Evolutionary conservation across 306 rosid genomes (phyloP), one percentile per base, ranked within the genome.

Genomic region (Medicago ruthenica): DNA sequence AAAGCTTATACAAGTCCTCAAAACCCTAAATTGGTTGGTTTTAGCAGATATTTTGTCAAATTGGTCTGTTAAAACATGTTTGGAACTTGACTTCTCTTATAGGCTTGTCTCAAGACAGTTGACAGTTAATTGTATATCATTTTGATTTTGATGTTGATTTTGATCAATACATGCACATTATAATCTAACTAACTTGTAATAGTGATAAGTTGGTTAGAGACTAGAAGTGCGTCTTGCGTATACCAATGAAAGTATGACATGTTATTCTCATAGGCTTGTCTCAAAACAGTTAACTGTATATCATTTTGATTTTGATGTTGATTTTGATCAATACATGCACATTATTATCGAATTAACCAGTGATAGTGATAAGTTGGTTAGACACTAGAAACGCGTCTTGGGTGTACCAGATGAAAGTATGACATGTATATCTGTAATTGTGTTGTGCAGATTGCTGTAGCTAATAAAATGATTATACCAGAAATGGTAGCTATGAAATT

Each of bases 401-500:
- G 2, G 31, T 27, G 4, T 27, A 27, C 31, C 31, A 27, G 67
- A 27, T 27, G 31, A 27, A 27, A 27, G 31, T 27, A 27, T 78
- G 74, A 75, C 36, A 77, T 60, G 27, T 61, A 69, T 72, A 44
- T 73, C 8, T 55, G 59, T 71, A 34, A 47, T 61, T 77, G 67
- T 61, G 67, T 8, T 69, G 31, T 83, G 80, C 87, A 95, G 97
- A 72, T 92, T 81, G 79, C 89, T 67, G 70, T 31, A 36, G 92
- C 97, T 70, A 92, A 79, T 86, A 92, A 95, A 86, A 83, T 84
- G 75, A 66, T 95, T 55, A 77, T 90, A 76, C 96, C 99, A 12
- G 93, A 96, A 37, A 70, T 75, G 75, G 81, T 9, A 42, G 97
- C 99, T 3, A 58, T 69, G 67, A 95, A 90, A 85, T 95, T 92